These are phyloP conservation scores for Farysia itapuensis DNA, from an alignment of 1,284 basidiomycete genomes.

Conservation along the genomic window DNA sequence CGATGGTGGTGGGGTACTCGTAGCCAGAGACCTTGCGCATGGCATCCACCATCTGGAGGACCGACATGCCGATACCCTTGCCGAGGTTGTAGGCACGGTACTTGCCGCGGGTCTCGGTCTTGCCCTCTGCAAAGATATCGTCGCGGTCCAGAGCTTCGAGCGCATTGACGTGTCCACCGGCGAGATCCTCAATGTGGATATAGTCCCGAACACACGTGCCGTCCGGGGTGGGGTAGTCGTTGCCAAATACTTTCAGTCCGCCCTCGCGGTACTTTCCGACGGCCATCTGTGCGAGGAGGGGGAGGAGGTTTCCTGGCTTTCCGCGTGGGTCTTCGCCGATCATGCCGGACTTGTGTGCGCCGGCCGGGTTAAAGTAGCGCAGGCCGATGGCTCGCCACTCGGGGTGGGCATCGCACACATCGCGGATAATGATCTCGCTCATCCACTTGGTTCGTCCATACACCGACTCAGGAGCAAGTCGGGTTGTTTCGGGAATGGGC, in stretches of 20 bases:
- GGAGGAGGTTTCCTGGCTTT: constrained; percentile 90
- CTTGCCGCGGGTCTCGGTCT: constrained; percentile 61
- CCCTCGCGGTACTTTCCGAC: constrained; percentile 81
- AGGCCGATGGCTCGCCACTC: constrained; percentile 79
- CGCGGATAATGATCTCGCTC: constrained; percentile 86
- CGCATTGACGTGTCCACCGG: constrained; percentile 87
- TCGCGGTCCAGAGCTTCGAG: constrained; percentile 77
- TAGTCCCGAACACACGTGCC: constrained; percentile 84
- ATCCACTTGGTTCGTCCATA: constrained; percentile 96
- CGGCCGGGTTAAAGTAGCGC: constrained; percentile 96
- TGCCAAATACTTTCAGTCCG: constrained; percentile 89
- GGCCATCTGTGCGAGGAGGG: constrained; percentile 92
- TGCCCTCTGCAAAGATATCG: constrained; percentile 63
- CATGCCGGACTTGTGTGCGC: constrained; percentile 89
- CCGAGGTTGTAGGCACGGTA: constrained; percentile 97
- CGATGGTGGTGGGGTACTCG: constrained; percentile 74
- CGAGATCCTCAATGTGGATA: constrained; percentile 93
- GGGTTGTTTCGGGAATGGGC: constrained; percentile 91
- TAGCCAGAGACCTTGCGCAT: constrained; percentile 92
- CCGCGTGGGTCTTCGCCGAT: constrained; percentile 97
- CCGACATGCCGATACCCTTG: constrained; percentile 86
- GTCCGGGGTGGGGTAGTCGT: constrained; percentile 95
- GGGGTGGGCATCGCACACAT: constrained; percentile 78
- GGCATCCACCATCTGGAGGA: constrained; percentile 90
- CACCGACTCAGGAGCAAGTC: constrained; percentile 83